A percentile compares a stretch with the other conserved stretches of the same genome.
Conservation (phyloP, 2,329 filamentous ascomycete genomes). For the Neofusicoccum cordaticola region DNA sequence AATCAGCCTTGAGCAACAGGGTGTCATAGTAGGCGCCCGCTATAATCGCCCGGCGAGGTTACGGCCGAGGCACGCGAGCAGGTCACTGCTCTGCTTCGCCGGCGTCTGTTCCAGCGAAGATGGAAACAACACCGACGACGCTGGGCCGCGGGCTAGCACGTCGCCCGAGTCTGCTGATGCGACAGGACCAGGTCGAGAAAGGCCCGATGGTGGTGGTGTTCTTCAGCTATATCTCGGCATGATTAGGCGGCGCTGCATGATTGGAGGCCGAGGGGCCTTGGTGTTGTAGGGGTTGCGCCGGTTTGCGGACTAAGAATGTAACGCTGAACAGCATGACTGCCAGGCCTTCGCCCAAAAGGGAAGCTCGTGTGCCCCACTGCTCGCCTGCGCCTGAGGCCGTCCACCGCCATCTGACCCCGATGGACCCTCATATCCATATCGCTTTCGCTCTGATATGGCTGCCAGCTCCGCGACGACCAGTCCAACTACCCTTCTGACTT, state of each 20-base stretch:
- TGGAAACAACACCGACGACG: not conserved
- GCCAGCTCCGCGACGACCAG: not conserved
- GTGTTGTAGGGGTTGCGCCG: not conserved
- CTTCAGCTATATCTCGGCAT: not conserved
- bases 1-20: too few species aligned
- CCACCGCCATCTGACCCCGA: conserved; percentile 5
- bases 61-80: conserved; percentile 2
- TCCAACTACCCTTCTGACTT: conserved; percentile 1
- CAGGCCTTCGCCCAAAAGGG: not conserved
- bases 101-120: not conserved
- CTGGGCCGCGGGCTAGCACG: not conserved
- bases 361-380: not conserved
- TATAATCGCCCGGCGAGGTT: not conserved
- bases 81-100: not conserved
- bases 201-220: not conserved
- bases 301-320: not conserved
- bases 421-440: not conserved
- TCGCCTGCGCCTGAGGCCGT: not conserved
- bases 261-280: not conserved
- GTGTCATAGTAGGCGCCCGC: too few species aligned
- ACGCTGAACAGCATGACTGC: conserved; percentile 11
- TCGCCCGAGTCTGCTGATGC: not conserved
- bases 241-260: not conserved
- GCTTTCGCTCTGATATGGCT: not conserved
- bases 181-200: not conserved